Evolutionary conservation across 805 yeast species (phyloP).

Genomic region (Spathaspora gorwiae): DNA sequence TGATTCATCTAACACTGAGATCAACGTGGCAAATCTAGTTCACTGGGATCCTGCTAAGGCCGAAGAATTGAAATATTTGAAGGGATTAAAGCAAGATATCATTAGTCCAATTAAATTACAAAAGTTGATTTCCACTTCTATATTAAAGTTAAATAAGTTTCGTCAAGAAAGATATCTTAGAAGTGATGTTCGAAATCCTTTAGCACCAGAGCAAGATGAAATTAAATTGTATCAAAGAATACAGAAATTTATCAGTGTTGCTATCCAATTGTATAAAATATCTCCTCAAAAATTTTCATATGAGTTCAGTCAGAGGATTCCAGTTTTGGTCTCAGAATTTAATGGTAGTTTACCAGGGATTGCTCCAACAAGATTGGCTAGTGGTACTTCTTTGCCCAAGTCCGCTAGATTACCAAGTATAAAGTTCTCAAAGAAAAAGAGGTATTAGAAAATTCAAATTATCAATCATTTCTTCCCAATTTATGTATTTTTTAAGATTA

Average conservation of each 20-base stretch:
- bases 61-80: constrained; percentile 19
- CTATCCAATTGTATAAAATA: constrained; percentile 28
- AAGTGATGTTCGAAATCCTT: constrained; percentile 19
- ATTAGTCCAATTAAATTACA: constrained; percentile 29
- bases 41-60: constrained; percentile 33
- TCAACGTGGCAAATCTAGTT: constrained; percentile 28
- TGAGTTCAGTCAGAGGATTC: constrained; percentile 43
- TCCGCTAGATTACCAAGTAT: constrained; percentile 30
- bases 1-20: constrained; percentile 8
- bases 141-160: constrained; percentile 33
- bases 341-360: constrained; percentile 75
- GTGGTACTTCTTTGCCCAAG: constrained; percentile 12
- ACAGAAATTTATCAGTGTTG: constrained; percentile 24
- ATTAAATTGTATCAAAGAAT: constrained; percentile 25
- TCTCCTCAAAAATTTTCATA: constrained; percentile 21
- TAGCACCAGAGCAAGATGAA: constrained; percentile 25
- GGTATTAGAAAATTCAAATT: constrained; percentile 1
- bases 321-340: constrained; percentile 70
- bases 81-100: constrained; percentile 19
- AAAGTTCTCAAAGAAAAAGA: constrained; percentile 34
- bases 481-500: background rate
- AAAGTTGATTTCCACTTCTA: constrained; percentile 26
- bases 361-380: constrained; percentile 19
- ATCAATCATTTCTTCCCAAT: background rate
- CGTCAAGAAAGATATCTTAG: constrained; percentile 37